These are phyloP conservation scores for Euphrasia confusa DNA, from an alignment of 257 asterid genomes.

Conservation along the genomic window DNA sequence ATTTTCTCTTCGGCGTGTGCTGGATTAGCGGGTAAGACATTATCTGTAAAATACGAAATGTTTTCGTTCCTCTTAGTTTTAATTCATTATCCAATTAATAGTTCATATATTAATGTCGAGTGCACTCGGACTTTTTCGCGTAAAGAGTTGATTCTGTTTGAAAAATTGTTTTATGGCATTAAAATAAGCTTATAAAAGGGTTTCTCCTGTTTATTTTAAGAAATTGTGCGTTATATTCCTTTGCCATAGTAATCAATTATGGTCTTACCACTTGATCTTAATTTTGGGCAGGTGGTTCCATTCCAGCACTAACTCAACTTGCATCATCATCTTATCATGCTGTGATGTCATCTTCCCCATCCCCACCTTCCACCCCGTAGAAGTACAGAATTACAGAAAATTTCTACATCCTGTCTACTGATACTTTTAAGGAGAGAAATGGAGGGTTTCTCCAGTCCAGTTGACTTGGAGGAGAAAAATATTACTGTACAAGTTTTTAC, in stretches of 20 bases:
- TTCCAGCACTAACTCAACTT: constrained; percentile 83
- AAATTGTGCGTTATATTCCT: constrained; percentile 9
- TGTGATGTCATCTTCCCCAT: constrained; percentile 45
- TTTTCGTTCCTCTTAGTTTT: neutral
- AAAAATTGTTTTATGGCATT: neutral
- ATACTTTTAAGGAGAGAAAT: neutral
- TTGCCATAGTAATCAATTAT: constrained; percentile 1
- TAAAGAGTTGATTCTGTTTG: constrained; percentile 1
- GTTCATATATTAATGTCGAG: neutral
- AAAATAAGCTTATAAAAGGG: neutral
- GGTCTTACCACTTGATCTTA: constrained; percentile 17
- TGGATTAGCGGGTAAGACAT: constrained; percentile 69
- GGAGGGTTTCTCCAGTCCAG: neutral
- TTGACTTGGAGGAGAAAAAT: constrained; percentile 8
- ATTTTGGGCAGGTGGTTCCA: constrained; percentile 69
- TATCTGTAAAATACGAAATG: constrained; percentile 15
- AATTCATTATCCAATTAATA: no score
- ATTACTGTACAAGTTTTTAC: neutral
- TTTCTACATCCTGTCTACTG: constrained; percentile 24
- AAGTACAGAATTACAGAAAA: neutral
- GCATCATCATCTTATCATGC: constrained; percentile 87
- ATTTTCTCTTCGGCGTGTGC: constrained; percentile 90
- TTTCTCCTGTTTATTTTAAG: neutral
- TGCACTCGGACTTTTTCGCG: neutral
- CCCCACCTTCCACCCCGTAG: constrained; percentile 30